Evolutionary conservation across 495 filamentous ascomycete genomes (phyloP), one percentile per base, ranked within the genome.

Genomic region (Durotheca rogersii): DNA sequence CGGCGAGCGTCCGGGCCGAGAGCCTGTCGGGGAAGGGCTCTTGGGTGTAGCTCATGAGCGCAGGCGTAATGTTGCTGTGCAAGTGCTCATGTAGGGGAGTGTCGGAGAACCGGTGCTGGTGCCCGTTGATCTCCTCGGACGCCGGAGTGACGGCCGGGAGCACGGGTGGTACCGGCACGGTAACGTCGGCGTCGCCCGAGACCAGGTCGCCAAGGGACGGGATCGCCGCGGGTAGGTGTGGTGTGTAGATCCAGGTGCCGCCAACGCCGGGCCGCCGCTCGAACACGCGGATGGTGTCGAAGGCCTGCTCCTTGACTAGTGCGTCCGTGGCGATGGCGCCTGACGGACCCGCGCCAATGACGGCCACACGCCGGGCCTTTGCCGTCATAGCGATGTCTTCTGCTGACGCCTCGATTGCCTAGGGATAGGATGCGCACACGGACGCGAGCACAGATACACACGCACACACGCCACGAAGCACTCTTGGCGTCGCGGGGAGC

Each of bases 271-370:
- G 52, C 0, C 60, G 47, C 1, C 67, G 56, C 53, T 85, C 82
- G 63, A 83, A 85, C 1, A 83, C 80, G 9, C 78, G 72, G 51
- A 84, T 76, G 4, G 67, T 66, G 18, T 81, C 74, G 44, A 85
- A 85, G 5, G 69, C 64, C 42, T 79, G 70, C 58, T 84, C 82
- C 58, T 82, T 75, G 35, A 70, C 69, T n/a, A 85, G 63, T 0
- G 82, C 81, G 67, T 83, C 78, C 3, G 81, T 73, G 0, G 78
- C 69, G 53, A 83, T 81, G 39, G 78, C 79, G 6, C 81, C 80
- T 1, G 80, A 66, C 4, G 82, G 82, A 1, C 81, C 81, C 2
- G 78, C 72, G 16, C 82, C 81, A 56, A 85, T 82, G 7, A 85
- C 72, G 21, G 82, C 82, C 11, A 84, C 73, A 5, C 54, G 54